A percentile compares a stretch with the other conserved stretches of the same genome.
Conservation (phyloP, 2,329 filamentous ascomycete species). For the Aaosphaeria arxii region DNA sequence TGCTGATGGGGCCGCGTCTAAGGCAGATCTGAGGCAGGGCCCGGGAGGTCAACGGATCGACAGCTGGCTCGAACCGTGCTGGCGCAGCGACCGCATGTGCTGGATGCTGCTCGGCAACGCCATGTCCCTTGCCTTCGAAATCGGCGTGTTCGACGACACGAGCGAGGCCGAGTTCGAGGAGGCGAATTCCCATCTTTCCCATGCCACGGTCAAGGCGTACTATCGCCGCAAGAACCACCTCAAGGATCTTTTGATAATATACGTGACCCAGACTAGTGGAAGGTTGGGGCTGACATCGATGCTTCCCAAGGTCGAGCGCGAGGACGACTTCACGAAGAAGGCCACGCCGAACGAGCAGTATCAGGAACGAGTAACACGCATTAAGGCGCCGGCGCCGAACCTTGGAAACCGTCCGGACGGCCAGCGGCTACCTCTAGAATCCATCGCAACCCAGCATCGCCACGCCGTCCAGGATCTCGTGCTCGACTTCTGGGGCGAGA, state of each 20-base stretch:
- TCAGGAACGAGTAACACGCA: slow-evolving; percentile 32
- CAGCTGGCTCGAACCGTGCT: slow-evolving; percentile 94
- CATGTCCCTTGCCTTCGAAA: slow-evolving; percentile 84
- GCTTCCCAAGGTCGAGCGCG: slow-evolving; percentile 59
- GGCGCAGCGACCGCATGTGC: slow-evolving; percentile 88
- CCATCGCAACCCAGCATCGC: slow-evolving; percentile 33
- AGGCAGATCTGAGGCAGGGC: slow-evolving; percentile 4
- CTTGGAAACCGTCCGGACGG: slow-evolving; percentile 35
- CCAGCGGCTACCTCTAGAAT: slow-evolving; percentile 33
- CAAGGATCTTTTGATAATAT: slow-evolving; percentile 82
- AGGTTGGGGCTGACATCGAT: slow-evolving; percentile 90
- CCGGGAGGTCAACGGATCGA: slow-evolving; percentile 83
- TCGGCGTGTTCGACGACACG: slow-evolving; percentile 92
- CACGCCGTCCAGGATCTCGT: slow-evolving; percentile 52
- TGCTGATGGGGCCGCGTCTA: slow-evolving; percentile 36
- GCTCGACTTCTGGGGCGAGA: slow-evolving; percentile 86
- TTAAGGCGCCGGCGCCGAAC: slow-evolving; percentile 33
- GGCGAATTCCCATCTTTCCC: slow-evolving; percentile 36
- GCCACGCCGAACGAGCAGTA: slow-evolving; percentile 33
- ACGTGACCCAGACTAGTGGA: slow-evolving; percentile 90
- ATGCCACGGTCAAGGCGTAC: slow-evolving; percentile 68
- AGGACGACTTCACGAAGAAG: slow-evolving; percentile 19
- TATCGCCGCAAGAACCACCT: slow-evolving; percentile 77
- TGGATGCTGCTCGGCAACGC: slow-evolving; percentile 96
- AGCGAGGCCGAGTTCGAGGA: slow-evolving; percentile 61